These are phyloP conservation scores for Suillus spraguei DNA, from an alignment of 768 basidiomycete genomes.

Conservation along the genomic window DNA sequence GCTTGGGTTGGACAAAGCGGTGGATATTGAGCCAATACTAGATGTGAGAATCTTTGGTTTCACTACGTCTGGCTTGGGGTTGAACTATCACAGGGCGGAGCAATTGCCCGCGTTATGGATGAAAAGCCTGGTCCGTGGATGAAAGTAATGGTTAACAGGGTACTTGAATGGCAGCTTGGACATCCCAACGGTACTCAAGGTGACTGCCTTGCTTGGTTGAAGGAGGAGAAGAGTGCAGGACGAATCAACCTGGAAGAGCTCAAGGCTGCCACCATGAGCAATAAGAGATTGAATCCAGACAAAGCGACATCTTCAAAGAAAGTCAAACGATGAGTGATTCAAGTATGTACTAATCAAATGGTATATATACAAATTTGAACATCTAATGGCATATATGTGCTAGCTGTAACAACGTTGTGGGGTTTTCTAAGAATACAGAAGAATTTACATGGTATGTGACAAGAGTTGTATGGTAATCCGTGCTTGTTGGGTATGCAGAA, in stretches of 20 bases:
- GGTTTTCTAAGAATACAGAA: conserved; percentile 24
- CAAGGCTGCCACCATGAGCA: conserved; percentile 18
- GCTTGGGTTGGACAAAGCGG: conserved; percentile 56
- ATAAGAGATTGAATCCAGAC: conserved; percentile 26
- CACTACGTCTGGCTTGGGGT: background rate
- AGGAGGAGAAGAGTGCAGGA: conserved; percentile 51
- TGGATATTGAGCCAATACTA: conserved; percentile 74
- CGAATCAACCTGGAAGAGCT: conserved; percentile 39
- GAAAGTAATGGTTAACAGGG: conserved; percentile 57
- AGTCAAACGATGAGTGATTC: conserved; percentile 27
- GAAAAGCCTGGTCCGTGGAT: conserved; percentile 74
- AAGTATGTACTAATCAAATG: background rate
- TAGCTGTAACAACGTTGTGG: background rate
- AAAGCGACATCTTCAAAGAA: conserved; percentile 31
- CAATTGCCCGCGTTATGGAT: conserved; percentile 56
- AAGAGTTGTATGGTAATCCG: background rate
- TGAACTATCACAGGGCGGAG: conserved; percentile 60
- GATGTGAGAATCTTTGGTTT: conserved; percentile 56
- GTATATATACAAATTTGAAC: conserved; percentile 6
- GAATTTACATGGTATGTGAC: conserved; percentile 14
- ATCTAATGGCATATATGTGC: conserved; percentile 7
- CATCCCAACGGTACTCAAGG: conserved; percentile 68
- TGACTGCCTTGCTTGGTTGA: conserved; percentile 72
- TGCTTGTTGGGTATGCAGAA: conserved; percentile 13
- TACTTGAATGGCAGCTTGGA: conserved; percentile 86